Base-by-base conservation (phyloP, 2,329 filamentous ascomycete species). In the Dactylellina drechsleri region DNA sequence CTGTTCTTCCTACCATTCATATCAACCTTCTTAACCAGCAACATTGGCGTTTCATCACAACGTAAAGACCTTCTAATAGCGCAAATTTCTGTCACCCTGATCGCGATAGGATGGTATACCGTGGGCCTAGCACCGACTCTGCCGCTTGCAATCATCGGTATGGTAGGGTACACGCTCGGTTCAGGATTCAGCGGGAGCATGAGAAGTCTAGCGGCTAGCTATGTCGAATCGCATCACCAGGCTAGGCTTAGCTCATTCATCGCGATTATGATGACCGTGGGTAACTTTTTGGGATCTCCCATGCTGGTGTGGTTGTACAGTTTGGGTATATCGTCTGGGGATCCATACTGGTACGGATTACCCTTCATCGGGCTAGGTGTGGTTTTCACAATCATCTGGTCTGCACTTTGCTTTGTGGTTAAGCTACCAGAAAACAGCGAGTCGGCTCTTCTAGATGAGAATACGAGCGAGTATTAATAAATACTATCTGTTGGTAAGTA, bases 141-240 rank as follows among this genome's bases (percentile, higher is more conserved):
- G 16, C 58, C 64, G 3, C 5, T 68, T 10, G 31, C 71, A 4
- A 56, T 75, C 28, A 50, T 26, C 15, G 71, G 57, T 13, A 43
- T 75, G 31, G 71, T 75, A 40, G 47, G 67, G 2, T 59, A 64
- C 43, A 68, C 64, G 0, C 45, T 75, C 12, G 71, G 71, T 1
- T 59, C 71, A 1, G 71, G 71, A 18, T 75, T 75, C 41, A 59
- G 43, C n/a, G 71, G 71, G 2, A 75, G 71, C 40, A 58, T 75
- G 20, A 62, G 71, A 18, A 75, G 71, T 53, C 36, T 75, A 15
- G 58, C 71, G 12, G 57, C 71, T n/a, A 75, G 71, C 45, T 75
- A 68, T 49, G 71, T 75, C 36, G 64, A 75, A 40, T 45, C 71
- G 43, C 71, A 75, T 56, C 71, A 75, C 41, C 71, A 75, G 45